Base-by-base conservation (phyloP, 805 yeast genomes). In the Saturnispora dispora region DNA sequence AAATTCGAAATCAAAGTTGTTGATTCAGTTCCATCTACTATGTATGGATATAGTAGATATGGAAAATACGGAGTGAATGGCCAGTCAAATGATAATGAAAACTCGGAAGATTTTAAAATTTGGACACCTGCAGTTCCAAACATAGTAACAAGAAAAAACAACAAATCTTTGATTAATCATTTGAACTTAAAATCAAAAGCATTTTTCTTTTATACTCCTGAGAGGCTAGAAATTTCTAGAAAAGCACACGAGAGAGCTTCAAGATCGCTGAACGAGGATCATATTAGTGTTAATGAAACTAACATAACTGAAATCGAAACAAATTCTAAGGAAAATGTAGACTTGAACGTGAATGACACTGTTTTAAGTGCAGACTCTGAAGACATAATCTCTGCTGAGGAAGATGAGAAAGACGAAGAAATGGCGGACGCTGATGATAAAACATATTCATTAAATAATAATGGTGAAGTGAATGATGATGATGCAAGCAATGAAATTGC, bases 71-170 rank as follows among this genome's bases (percentile, higher is more conserved):
- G n/a, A 18, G 9, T 6, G 23, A 17, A 13, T 5, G 11, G 10
- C 11, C 41, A 37, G 22, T 18, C 23, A 7, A 18, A 9, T 18
- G 23, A 17, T 8, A 37, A 37, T 10, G 41, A 17, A 18, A 8
- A 8, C 8, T 18, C 9, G 23, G 52, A 45, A 20, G 45, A 49
- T 18, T 18, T 36, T 4, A 44, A 36, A 17, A 44, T 49, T 15
- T 49, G 52, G 52, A 43, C 39, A 18, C 57, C 57, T 10, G 42
- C 36, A 20, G 46, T 33, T 11, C 39, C 32, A 5, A 45, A 47
- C 27, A 45, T 45, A 5, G 40, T 51, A 13, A 30, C 37, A 11
- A 50, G 43, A 18, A 35, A 20, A 11, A 46, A 32, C 25, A 28
- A 39, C 17, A 52, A 52, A 6, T 37, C 39, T 10, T 32, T 54